A percentile compares a stretch with the other conserved stretches of the same genome.
Evolutionary conservation across 148 eudicot genomes (phyloP).

Genomic region (Agrostemma githago): DNA sequence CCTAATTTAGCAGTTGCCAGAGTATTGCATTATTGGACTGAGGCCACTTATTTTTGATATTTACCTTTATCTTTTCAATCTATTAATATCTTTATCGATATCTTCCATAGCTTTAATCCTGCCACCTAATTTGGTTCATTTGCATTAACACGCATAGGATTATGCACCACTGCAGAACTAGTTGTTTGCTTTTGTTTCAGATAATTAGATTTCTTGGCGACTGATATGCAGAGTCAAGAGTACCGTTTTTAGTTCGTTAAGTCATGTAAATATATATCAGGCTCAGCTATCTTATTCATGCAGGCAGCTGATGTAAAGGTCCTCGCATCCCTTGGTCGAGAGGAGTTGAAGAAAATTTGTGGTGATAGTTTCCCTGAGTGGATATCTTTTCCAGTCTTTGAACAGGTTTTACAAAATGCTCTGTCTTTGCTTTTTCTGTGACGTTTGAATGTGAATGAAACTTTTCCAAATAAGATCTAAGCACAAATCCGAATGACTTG

Average conservation of each 20-base stretch:
- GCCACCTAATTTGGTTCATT: neutral
- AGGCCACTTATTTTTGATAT: neutral
- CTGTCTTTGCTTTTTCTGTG: slow-evolving; percentile 3
- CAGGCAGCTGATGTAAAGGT: slow-evolving; percentile 93
- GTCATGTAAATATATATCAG: neutral
- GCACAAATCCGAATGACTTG: neutral
- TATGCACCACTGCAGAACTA: slow-evolving; percentile 1
- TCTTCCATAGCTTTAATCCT: neutral
- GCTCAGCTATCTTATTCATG: neutral
- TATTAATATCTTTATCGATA: neutral
- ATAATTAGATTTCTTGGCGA: neutral
- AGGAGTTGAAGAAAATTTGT: slow-evolving; percentile 89
- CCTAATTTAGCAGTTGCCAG: neutral
- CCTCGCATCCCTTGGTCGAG: slow-evolving; percentile 77
- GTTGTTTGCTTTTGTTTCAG: neutral
- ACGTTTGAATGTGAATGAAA: neutral
- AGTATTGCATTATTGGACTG: neutral
- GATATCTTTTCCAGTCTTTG: slow-evolving; percentile 93
- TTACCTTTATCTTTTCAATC: neutral
- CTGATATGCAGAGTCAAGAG: neutral
- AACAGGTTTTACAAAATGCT: slow-evolving; percentile 50
- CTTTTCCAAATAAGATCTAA: neutral
- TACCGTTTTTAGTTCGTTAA: neutral
- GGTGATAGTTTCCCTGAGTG: slow-evolving; percentile 93
- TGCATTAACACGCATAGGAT: neutral